Conservation (phyloP, 495 filamentous ascomycete species). For the Amniculicola lignicola region DNA sequence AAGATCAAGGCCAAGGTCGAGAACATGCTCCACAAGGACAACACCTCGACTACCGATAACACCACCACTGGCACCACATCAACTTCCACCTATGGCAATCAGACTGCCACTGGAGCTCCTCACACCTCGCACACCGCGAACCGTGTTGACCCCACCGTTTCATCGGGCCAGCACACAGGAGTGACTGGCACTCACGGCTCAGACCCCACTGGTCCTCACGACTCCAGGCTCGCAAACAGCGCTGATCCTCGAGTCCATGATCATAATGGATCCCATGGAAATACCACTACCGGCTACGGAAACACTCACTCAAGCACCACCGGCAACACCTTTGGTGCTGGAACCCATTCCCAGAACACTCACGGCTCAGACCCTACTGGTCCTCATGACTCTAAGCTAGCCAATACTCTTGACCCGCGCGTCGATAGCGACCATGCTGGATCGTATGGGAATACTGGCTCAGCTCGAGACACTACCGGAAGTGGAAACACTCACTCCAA, state of each 20-base stretch:
- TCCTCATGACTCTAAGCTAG: neutral
- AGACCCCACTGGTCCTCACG: conserved; percentile 10
- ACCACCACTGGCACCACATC: conserved; percentile 12
- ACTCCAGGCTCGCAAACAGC: neutral
- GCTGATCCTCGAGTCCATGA: too few relatives aligned
- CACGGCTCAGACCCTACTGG: conserved; percentile 3
- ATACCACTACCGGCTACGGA: too few relatives aligned
- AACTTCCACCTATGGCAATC: too few relatives aligned
- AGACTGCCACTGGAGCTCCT: conserved; percentile 13
- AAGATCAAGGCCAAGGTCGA: conserved; percentile 33
- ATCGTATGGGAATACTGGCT: too few relatives aligned
- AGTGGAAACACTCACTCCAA: conserved; percentile 15
- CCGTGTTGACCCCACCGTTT: conserved; percentile 8
- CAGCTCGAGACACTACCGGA: too few relatives aligned
- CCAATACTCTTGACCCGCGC: neutral
- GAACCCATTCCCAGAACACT: too few relatives aligned
- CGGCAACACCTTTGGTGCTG: too few relatives aligned
- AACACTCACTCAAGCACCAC: too few relatives aligned
- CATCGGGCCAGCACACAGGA: conserved; percentile 12
- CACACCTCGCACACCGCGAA: conserved; percentile 7
- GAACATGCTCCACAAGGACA: conserved; percentile 29
- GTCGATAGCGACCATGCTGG: too few relatives aligned
- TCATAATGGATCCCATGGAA: too few relatives aligned
- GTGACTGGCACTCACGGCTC: neutral
- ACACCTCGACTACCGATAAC: conserved; percentile 3